Base-by-base conservation (phyloP, 768 basidiomycete species). In the Podaxis sp. region DNA sequence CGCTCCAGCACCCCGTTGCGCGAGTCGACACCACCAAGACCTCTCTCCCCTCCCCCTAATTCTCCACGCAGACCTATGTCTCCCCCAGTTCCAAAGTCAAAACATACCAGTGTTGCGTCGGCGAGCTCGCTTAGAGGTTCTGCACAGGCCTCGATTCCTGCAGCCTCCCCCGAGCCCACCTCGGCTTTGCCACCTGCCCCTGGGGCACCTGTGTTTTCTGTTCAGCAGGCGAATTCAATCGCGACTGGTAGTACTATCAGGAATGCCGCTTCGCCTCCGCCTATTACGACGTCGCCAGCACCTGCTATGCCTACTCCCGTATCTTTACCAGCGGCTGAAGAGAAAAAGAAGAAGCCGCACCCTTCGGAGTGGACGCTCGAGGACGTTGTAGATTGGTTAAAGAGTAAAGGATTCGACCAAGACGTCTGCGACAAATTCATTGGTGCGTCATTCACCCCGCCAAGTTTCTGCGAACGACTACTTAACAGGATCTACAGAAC, bases 381-480 rank as follows among this genome's bases (percentile, higher is more conserved):
- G 0, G 89, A 98, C 43, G 97, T 99, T 5, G 80, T 94, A 1
- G 89, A 89, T 0, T 99, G 97, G 97, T 76, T 94, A 27, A 86
- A 83, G 70, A 76, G 75, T 37, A 93, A 90, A 76, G 92, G 92
- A 2, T 97, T 98, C 60, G 94, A 94, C 65, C 80, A 88, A 53
- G 82, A 85, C 51, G 88, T 95, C 3, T 89, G 90, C 67, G 84
- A 86, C 60, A 96, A 92, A 71, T 98, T 99, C 70, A 86, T 82
- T 46, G 94, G 94, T 93, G 67, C 64, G 85, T 78, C 27, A 25
- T n/a, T 25, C 37, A 37, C 62, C 2, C 15, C 7, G 5, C 12
- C 4, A 3, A 41, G 15, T 41, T 41, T 17, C 12, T 4, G 40
- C 15, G 4, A 33, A 4, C 7, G 19, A 7, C 43, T 46, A 46